These are phyloP conservation scores for Leptographium flavum DNA, from an alignment of 2,329 filamentous ascomycete genomes.

Conservation along the genomic window DNA sequence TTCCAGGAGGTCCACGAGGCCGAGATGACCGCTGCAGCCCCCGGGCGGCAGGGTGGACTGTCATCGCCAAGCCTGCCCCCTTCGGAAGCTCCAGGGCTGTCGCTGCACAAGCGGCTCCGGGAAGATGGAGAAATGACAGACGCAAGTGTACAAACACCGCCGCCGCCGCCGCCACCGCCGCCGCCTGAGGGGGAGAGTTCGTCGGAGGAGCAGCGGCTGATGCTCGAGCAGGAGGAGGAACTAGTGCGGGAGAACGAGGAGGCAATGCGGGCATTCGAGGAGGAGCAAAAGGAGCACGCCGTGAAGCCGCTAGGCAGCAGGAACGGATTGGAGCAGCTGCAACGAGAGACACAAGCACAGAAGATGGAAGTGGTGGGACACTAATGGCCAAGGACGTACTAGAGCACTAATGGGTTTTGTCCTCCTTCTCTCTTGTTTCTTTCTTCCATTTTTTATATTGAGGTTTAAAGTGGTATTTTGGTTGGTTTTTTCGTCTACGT, in stretches of 20 bases:
- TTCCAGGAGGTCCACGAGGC: neutral
- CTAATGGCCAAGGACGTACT: no score
- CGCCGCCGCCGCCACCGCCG: slow-evolving; percentile 17
- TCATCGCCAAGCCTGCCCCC: slow-evolving; percentile 31
- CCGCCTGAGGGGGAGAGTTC: slow-evolving; percentile 5
- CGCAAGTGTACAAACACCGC: slow-evolving; percentile 25
- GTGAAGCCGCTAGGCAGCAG: no score
- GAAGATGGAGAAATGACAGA: slow-evolving; percentile 28
- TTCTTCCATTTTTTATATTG: neutral
- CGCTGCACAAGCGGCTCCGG: slow-evolving; percentile 39
- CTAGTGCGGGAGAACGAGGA: slow-evolving; percentile 40
- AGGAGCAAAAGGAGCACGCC: no score
- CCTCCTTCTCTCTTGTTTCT: neutral
- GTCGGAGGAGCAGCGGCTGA: slow-evolving; percentile 27
- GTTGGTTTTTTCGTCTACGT: no score
- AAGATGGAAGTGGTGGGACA: neutral
- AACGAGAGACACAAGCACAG: neutral
- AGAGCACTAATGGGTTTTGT: no score
- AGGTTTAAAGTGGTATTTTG: no score
- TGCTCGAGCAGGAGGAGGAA: slow-evolving; percentile 35
- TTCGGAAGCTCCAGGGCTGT: slow-evolving; percentile 43
- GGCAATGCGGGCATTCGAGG: slow-evolving; percentile 24
- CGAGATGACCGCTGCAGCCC: neutral
- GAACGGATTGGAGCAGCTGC: neutral
- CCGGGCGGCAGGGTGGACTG: neutral